phyloP scores from a whole-genome alignment of 495 filamentous ascomycete genomes.

The Penicillium cosmopolitanum region DNA sequence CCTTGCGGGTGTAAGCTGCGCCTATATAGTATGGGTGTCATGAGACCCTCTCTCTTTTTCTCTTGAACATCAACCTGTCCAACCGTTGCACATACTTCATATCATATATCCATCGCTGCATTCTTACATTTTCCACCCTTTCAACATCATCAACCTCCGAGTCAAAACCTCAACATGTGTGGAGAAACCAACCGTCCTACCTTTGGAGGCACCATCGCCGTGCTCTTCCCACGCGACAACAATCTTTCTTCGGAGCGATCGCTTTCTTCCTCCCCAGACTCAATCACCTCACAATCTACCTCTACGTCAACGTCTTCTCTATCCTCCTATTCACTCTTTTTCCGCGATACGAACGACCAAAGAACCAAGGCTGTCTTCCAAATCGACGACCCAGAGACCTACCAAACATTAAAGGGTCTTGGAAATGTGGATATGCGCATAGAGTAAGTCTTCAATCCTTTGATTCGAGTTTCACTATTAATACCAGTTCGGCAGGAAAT shows the following conservation, averaged over 20 bases:
- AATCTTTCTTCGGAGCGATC: slow-evolving; percentile 26
- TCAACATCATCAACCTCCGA: slow-evolving; percentile 7
- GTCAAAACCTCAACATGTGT: slow-evolving; percentile 18
- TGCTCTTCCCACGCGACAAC: slow-evolving; percentile 29
- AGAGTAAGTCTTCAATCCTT: slow-evolving; percentile 30
- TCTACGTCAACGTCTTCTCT: slow-evolving; percentile 20
- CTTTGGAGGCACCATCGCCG: slow-evolving; percentile 32
- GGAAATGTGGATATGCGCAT: slow-evolving; percentile 37
- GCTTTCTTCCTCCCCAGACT: slow-evolving; percentile 34
- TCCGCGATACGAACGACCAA: slow-evolving; percentile 25
- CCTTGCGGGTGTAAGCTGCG: slow-evolving; percentile 18
- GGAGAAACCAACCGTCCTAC: slow-evolving; percentile 28
- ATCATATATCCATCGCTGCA: not conserved
- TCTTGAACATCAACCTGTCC: not conserved
- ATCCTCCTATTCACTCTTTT: slow-evolving; percentile 41
- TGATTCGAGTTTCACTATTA: not conserved
- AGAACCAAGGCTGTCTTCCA: slow-evolving; percentile 37
- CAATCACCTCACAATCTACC: slow-evolving; percentile 21
- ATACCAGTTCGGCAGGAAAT: slow-evolving; percentile 25
- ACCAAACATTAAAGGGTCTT: slow-evolving; percentile 16
- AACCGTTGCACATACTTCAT: not conserved
- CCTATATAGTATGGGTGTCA: not conserved
- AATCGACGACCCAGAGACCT: slow-evolving; percentile 30
- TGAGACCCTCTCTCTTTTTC: not conserved
- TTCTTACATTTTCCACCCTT: slow-evolving; percentile 3